Conservation (phyloP, 345 rosid species). For the Moricandia arvensis region DNA sequence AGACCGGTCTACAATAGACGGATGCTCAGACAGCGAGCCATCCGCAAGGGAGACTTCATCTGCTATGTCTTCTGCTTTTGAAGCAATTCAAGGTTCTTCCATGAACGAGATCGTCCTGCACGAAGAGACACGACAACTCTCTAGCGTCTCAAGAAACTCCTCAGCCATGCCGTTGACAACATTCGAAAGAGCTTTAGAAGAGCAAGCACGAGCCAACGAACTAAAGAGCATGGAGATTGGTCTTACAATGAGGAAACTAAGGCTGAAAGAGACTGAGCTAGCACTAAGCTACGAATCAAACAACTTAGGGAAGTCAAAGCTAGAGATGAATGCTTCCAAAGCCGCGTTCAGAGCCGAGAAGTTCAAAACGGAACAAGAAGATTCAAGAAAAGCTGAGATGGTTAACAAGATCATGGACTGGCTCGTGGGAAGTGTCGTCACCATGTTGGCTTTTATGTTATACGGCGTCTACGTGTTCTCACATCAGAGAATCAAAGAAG, state of each 20-base stretch:
- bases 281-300: constrained; percentile 56
- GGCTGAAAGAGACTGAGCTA: constrained; percentile 52
- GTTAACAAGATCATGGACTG: constrained; percentile 64
- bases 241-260: constrained; percentile 50
- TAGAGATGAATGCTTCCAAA: constrained; percentile 63
- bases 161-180: constrained; percentile 35
- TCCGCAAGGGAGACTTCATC: constrained; percentile 30
- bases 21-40: constrained; percentile 37
- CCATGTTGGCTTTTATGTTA: constrained; percentile 53
- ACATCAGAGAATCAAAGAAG: constrained; percentile 62
- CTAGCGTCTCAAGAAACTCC: constrained; percentile 38
- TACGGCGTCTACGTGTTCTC: constrained; percentile 68
- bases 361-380: constrained; percentile 73
- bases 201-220: constrained; percentile 75
- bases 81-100: constrained; percentile 42
- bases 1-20: constrained; percentile 32
- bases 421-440: constrained; percentile 70
- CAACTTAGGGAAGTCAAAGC: constrained; percentile 56
- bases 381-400: constrained; percentile 61
- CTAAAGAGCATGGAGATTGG: constrained; percentile 60
- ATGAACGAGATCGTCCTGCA: constrained; percentile 45
- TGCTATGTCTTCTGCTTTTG: constrained; percentile 23
- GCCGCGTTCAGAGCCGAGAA: constrained; percentile 71
- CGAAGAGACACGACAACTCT: constrained; percentile 40
- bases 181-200: constrained; percentile 52